Evolutionary conservation across 73 alveolate genomes (phyloP).

Genomic region (Paramecium caudatum): DNA sequence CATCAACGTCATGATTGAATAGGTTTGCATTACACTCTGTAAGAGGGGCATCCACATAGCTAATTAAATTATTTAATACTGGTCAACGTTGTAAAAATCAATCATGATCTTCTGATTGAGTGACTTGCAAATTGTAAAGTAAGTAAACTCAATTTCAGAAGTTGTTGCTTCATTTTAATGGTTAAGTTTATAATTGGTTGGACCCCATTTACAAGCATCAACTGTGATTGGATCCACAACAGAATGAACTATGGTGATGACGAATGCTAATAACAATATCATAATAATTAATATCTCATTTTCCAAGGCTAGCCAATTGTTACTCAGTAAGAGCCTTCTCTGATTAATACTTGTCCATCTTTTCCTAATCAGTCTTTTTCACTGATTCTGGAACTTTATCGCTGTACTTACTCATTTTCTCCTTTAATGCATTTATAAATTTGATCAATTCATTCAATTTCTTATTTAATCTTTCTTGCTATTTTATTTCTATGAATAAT

Average conservation of each 20-base stretch:
- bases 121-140: slow-evolving; percentile 17
- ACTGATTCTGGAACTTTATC: slow-evolving; percentile 24
- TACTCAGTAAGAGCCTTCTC: neutral
- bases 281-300: neutral
- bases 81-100: slow-evolving; percentile 27
- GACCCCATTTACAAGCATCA: slow-evolving; percentile 17
- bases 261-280: neutral
- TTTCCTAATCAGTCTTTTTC: neutral
- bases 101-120: neutral
- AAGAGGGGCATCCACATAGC: slow-evolving; percentile 18
- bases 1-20: slow-evolving; percentile 31
- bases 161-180: slow-evolving; percentile 38
- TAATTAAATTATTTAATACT: neutral
- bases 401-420: slow-evolving; percentile 2
- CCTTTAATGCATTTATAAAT: neutral
- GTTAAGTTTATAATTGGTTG: neutral
- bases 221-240: slow-evolving; percentile 1
- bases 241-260: neutral
- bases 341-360: neutral
- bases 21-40: slow-evolving; percentile 14
- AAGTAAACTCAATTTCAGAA: neutral
- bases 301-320: neutral
- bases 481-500: neutral
- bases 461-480: slow-evolving; percentile 30
- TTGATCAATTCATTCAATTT: neutral